Conservation (phyloP, 2,329 filamentous ascomycete genomes). For the Fusarium drepaniforme region DNA sequence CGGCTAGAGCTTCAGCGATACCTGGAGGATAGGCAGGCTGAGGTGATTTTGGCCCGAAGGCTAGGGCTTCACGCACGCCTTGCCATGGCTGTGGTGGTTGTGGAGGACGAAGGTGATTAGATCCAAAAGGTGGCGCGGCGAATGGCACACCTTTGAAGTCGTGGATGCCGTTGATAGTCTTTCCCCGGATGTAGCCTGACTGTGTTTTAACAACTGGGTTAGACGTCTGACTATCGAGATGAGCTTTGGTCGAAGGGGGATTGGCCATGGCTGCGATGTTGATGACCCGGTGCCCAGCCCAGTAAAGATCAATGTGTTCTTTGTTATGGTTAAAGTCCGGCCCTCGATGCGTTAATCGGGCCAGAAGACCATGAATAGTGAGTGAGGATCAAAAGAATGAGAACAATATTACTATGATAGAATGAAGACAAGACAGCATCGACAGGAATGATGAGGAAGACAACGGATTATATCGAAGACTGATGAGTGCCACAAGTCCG, state of each 20-base stretch:
- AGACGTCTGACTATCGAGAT: not conserved
- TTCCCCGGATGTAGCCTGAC: not conserved
- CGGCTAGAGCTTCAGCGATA: not conserved
- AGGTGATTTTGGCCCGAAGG: not conserved
- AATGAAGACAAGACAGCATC: not conserved
- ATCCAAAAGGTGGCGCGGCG: not conserved
- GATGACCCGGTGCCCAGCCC: not conserved
- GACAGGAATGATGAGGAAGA: not conserved
- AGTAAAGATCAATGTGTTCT: not conserved
- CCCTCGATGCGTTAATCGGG: no score
- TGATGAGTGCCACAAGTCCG: not conserved
- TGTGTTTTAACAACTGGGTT: not conserved
- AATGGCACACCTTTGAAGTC: not conserved
- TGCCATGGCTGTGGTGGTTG: not conserved
- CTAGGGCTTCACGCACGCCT: not conserved
- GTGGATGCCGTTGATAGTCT: not conserved
- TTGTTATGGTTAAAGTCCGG: no score
- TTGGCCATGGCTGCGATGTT: not conserved
- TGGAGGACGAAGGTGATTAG: not conserved
- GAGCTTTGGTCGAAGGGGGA: not conserved
- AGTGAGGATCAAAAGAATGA: not conserved
- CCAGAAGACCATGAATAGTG: no score
- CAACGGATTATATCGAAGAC: not conserved
- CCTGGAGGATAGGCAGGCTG: not conserved
- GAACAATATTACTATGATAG: not conserved